Evolutionary conservation across 345 rosid genomes (phyloP).

Genomic region (Raphanus raphanistrum): DNA sequence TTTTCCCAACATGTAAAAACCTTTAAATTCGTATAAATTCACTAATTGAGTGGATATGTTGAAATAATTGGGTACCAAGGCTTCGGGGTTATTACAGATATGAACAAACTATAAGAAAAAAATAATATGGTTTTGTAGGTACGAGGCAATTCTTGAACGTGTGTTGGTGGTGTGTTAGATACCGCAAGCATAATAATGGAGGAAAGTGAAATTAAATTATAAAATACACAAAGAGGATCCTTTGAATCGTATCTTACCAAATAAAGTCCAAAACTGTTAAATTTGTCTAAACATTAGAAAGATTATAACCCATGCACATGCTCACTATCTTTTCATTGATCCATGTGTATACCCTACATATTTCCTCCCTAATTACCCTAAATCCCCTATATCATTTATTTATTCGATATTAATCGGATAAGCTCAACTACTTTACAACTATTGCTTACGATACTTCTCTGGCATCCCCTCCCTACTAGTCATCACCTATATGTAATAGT

Average conservation of each 20-base stretch:
- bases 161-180: conserved; percentile 40
- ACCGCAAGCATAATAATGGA: conserved; percentile 33
- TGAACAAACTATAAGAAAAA: conserved; percentile 22
- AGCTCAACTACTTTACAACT: conserved; percentile 27
- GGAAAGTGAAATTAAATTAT: conserved; percentile 3
- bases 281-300: conserved; percentile 3
- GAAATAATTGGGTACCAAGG: conserved; percentile 22
- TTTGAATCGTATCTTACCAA: conserved; percentile 32
- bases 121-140: conserved; percentile 28
- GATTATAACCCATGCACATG: conserved; percentile 36
- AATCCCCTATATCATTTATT: conserved; percentile 5
- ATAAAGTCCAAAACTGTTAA: conserved; percentile 15
- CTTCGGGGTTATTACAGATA: background rate
- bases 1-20: background rate
- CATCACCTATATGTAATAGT: conserved; percentile 11
- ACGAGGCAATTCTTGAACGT: conserved; percentile 36
- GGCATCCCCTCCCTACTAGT: conserved; percentile 5
- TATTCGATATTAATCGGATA: conserved; percentile 24
- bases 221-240: conserved; percentile 23
- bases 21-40: background rate
- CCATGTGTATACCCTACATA: conserved; percentile 36
- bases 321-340: conserved; percentile 33
- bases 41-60: background rate
- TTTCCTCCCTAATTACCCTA: conserved; percentile 26
- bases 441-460: conserved; percentile 28